Percentiles rank a stretch among this genome's conserved stretches.
These are phyloP conservation scores for Linum usitatissimum DNA, from an alignment of 345 rosid species.

Conservation along the genomic window DNA sequence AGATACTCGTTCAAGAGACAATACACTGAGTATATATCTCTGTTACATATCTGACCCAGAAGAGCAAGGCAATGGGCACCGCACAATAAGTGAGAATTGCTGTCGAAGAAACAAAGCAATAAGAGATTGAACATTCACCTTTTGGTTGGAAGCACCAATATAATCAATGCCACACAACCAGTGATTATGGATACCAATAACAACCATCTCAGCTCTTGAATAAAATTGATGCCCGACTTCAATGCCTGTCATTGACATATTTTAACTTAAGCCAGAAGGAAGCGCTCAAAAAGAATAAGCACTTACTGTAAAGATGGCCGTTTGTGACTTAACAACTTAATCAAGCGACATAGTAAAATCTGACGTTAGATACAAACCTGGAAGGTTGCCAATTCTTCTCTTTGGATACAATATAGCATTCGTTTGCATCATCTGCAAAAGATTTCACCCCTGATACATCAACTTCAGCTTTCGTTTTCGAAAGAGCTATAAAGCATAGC, in stretches of 20 bases:
- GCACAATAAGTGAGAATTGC: neutral
- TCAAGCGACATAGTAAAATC: neutral
- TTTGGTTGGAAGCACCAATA: slow-evolving; percentile 49
- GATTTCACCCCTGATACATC: neutral
- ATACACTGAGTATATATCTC: no score
- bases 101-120: neutral
- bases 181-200: slow-evolving; percentile 75
- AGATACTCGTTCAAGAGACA: no score
- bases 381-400: slow-evolving; percentile 61
- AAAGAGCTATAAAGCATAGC: neutral
- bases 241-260: slow-evolving; percentile 42
- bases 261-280: neutral
- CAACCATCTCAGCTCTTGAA: slow-evolving; percentile 93
- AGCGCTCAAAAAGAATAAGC: slow-evolving; percentile 1
- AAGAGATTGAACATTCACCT: slow-evolving; percentile 30
- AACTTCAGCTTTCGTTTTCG: neutral
- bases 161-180: slow-evolving; percentile 94
- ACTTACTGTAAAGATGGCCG: neutral
- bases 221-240: slow-evolving; percentile 77
- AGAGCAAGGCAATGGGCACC: neutral
- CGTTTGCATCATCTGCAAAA: slow-evolving; percentile 42
- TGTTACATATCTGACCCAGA: neutral
- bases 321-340: neutral
- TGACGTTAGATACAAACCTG: slow-evolving; percentile 40
- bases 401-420: slow-evolving; percentile 37